phyloP scores from a whole-genome alignment of 1,139 yeast species.

The Candida albicans region DNA sequence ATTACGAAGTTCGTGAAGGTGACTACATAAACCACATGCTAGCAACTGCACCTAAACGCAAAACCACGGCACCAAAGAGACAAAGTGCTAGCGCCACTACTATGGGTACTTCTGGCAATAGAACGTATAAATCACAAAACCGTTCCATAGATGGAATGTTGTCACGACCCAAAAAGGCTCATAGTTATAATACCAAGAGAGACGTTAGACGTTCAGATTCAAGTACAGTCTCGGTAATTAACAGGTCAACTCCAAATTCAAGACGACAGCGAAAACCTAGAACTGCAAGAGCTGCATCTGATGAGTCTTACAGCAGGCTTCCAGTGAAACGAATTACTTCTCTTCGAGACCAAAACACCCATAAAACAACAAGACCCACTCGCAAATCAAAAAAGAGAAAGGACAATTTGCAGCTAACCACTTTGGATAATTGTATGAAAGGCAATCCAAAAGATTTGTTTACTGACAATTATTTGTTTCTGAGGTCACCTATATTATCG shows the following conservation, averaged over 20 bases:
- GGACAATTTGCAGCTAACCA: not conserved
- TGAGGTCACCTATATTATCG: constrained; percentile 30
- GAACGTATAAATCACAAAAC: not conserved
- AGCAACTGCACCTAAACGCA: not conserved
- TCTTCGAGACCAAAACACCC: not conserved
- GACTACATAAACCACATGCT: constrained; percentile 10
- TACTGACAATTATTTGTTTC: constrained; percentile 21
- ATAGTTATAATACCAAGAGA: too few relatives aligned
- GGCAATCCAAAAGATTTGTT: constrained; percentile 12
- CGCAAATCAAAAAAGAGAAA: not conserved
- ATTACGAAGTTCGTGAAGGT: constrained; percentile 11
- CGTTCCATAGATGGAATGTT: too few relatives aligned
- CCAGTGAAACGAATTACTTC: constrained; percentile 5
- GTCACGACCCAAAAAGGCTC: too few relatives aligned
- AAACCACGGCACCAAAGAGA: not conserved
- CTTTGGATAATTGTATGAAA: constrained; percentile 1
- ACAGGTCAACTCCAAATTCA: not conserved
- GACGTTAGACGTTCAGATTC: not conserved
- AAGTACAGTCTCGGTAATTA: not conserved
- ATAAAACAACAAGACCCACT: not conserved
- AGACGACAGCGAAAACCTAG: not conserved
- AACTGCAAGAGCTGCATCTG: not conserved
- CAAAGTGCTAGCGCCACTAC: not conserved
- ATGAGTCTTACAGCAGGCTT: constrained; percentile 8
- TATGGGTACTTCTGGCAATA: not conserved